Base-by-base conservation (phyloP, 2,329 filamentous ascomycete species). In the Corniculantispora saksenae region DNA sequence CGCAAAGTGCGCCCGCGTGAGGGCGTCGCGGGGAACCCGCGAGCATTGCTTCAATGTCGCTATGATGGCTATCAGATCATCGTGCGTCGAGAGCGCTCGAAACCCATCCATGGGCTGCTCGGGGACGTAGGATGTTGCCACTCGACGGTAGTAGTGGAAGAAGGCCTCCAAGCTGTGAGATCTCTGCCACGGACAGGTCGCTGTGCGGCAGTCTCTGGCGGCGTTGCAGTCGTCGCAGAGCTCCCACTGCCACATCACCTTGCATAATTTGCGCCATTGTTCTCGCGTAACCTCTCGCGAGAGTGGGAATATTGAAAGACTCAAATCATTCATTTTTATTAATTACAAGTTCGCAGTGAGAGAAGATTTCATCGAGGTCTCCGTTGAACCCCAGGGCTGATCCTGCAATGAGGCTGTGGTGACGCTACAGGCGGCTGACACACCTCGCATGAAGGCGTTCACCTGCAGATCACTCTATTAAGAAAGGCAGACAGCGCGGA, bases 71-170 rank as follows among this genome's bases (percentile, higher is more conserved):
- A 48, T 29, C 19, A 64, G 48, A 21, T 67, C 66, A n/a, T 29
- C 54, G 27, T 67, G 63, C 4, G 19, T 61, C 8, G 50, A 54
- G 25, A 67, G 63, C 3, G 66, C 45, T n/a, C 40, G 56, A 2
- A 54, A 10, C 3, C 35, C 50, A 10, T 63, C 40, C 38, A 38
- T 50, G 21, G 51, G 53, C 15, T n/a, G 17, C 19, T 51, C 48
- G 1, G 63, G 66, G 8, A 67, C 35, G 43, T 65, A 65, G 7
- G n/a, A 56, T 6, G 51, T 43, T 6, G 62, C 47, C 19, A 55
- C 40, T 10, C 60, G 35, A n/a, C 63, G 57, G 43, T 67, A 67
- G 7, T 53, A 65, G 7, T 55, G 29, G 45, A 67, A 67, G 23
- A 65, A 67, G 25, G 54, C 25, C 23, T 65, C 63, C 2, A 65